Base-by-base conservation (phyloP, 257 asterid species). In the Osmanthus fragrans region DNA sequence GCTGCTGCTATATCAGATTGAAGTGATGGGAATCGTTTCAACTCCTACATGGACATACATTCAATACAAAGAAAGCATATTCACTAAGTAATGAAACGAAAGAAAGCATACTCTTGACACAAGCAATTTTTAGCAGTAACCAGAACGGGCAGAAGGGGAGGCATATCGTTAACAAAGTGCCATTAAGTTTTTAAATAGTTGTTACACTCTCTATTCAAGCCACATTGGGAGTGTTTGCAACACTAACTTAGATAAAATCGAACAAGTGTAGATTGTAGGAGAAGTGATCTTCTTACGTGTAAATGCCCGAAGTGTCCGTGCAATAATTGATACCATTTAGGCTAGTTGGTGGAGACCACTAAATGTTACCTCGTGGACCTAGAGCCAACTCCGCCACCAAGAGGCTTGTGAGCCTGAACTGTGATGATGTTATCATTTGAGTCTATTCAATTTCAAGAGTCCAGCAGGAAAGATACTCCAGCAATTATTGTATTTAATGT, bases 1-100 rank as follows among this genome's bases (percentile, higher is more conserved):
- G 98, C 92, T 34, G 94, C 86, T 79, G 99, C 99, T 84, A 95
- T 95, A 70, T 96, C 98, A 71, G 96, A 70, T 80, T 96, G 97
- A 75, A 96, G 94, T 3, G 97, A 83, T 1, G 98, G 98, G 87
- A 96, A 96, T 73, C 99, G 86, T 76, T 92, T 96, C 92, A 93
- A 66, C 84, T 96, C 98, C 97, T 96, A 79, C 80, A 78, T 47
- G 68, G 3, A 65, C 71, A 77, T 56, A 42, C 23, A 73, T n/a
- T 54, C 18, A 13, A n/a, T 60, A 60, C 33, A 25, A 60, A 60
- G 68, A 60, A 60, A 60, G 5, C 32, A 60, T 60, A 10, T 23
- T 60, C 32, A 27, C 32, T 27, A 63, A 27, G 7, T 15, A 63
- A 27, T 63, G 19, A 25, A 63, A 63, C 2, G 5, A 63, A 25